Evolutionary conservation across 140 eudicot species (phyloP).

Genomic region (Erigeron philadelphicus): DNA sequence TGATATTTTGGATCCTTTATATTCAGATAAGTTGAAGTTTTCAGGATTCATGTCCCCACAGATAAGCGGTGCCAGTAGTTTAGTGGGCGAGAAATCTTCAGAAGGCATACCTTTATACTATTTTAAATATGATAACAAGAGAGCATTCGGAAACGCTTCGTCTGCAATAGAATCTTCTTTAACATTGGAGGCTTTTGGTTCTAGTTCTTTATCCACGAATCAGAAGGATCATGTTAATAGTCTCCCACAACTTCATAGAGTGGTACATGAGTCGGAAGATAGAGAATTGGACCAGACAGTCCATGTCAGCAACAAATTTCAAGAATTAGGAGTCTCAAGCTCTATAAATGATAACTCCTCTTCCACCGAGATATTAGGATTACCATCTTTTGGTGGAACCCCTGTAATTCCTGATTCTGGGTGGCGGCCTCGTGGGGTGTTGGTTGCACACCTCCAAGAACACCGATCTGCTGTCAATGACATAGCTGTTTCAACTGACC

Average conservation of each 20-base stretch:
- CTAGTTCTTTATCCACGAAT: slow-evolving; percentile 45
- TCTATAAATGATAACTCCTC: slow-evolving; percentile 48
- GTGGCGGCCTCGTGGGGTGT: slow-evolving; percentile 95
- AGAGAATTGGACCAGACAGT: slow-evolving; percentile 66
- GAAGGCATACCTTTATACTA: slow-evolving; percentile 81
- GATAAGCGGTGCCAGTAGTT: slow-evolving; percentile 58
- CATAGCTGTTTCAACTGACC: slow-evolving; percentile 73
- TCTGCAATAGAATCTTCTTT: slow-evolving; percentile 57
- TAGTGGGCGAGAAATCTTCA: slow-evolving; percentile 63
- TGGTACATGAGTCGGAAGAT: slow-evolving; percentile 90
- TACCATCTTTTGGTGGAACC: slow-evolving; percentile 48
- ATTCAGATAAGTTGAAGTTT: slow-evolving; percentile 66
- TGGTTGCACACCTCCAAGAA: slow-evolving; percentile 96
- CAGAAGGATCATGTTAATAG: slow-evolving; percentile 30
- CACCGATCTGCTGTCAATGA: slow-evolving; percentile 91
- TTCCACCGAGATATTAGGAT: slow-evolving; percentile 38
- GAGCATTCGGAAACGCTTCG: slow-evolving; percentile 35
- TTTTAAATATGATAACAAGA: slow-evolving; percentile 56
- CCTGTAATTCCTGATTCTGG: slow-evolving; percentile 74
- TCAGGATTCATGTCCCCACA: slow-evolving; percentile 92
- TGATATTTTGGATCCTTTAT: slow-evolving; percentile 48
- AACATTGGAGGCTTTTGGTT: slow-evolving; percentile 44
- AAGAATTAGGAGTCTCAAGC: slow-evolving; percentile 53
- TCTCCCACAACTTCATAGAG: slow-evolving; percentile 69
- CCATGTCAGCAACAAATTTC: slow-evolving; percentile 51